A percentile compares a stretch with the other conserved stretches of the same genome.
These are phyloP conservation scores for Aspergillus pseudotamarii DNA, from an alignment of 2,329 filamentous ascomycete genomes.

Conservation along the genomic window DNA sequence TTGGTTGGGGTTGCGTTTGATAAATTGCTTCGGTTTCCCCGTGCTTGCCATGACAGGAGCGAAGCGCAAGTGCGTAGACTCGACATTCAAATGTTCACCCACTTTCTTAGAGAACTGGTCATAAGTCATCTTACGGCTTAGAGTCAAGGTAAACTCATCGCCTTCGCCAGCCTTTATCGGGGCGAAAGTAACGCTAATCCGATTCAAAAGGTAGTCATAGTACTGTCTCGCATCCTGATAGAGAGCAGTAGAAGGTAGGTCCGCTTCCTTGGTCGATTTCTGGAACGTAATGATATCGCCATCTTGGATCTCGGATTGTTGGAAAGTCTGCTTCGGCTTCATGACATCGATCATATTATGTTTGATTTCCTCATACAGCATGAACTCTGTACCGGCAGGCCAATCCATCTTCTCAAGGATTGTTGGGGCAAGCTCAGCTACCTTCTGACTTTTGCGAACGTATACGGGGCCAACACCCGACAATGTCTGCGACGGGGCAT, in stretches of 20 bases:
- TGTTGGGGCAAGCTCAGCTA: slow-evolving; percentile 76
- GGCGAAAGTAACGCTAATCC: slow-evolving; percentile 75
- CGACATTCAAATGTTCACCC: slow-evolving; percentile 72
- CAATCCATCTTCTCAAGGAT: slow-evolving; percentile 86
- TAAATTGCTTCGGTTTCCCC: slow-evolving; percentile 73
- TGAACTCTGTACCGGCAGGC: slow-evolving; percentile 71
- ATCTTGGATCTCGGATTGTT: slow-evolving; percentile 91
- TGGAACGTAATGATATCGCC: slow-evolving; percentile 98
- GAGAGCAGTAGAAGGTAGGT: slow-evolving; percentile 46
- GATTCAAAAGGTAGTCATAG: slow-evolving; percentile 91
- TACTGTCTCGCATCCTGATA: slow-evolving; percentile 76
- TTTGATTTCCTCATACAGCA: slow-evolving; percentile 96
- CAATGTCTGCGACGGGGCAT: slow-evolving; percentile 73
- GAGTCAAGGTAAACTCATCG: slow-evolving; percentile 72
- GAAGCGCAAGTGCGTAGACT: slow-evolving; percentile 87
- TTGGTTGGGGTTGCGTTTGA: slow-evolving; percentile 72
- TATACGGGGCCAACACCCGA: slow-evolving; percentile 82
- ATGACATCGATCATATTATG: slow-evolving; percentile 94
- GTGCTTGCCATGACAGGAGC: slow-evolving; percentile 79
- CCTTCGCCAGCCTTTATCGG: slow-evolving; percentile 59
- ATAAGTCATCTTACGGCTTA: slow-evolving; percentile 88
- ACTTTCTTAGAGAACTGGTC: slow-evolving; percentile 84
- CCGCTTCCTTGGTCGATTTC: slow-evolving; percentile 54
- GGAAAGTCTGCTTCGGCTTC: slow-evolving; percentile 86
- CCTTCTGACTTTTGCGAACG: slow-evolving; percentile 82